Base-by-base conservation (phyloP, 177 flowering plant genomes). In the Vitis hybrid region DNA sequence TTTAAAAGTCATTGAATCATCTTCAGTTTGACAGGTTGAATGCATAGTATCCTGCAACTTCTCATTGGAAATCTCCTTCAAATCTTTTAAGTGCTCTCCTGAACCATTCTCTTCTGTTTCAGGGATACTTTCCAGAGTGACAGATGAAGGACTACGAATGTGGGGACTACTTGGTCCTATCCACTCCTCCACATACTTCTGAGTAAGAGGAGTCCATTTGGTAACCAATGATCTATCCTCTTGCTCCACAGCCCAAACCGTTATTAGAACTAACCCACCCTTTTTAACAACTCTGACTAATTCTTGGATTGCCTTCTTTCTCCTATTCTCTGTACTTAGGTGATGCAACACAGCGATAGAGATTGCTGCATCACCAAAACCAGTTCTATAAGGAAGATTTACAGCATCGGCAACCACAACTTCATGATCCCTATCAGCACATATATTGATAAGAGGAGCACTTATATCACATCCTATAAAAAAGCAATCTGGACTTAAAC, bases 231-330 rank as follows among this genome's bases (percentile, higher is more conserved):
- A 81, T 60, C 62, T 77, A 70, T 95, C 94, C 72, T 95, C 99
- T 72, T 95, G 99, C 66, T 95, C 99, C 45, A 82, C 90, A 64
- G 99, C 99, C 98, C 99, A 95, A 65, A 95, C 98, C 29, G 98
- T 93, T 16, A 95, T 90, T 39, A 95, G 82, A 70, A 91, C 92
- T 16, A 86, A 77, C 1, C 99, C 98, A 63, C 97, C 98, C 67
- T 81, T 88, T 73, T 80, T 88, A 22, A 93, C 97, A 70, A 81
- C 88, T 50, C 97, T 86, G 12, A 91, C 79, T 62, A 95, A 76
- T 76, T 95, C 99, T 60, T 86, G 86, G 63, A 95, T 80, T 18
- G 99, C 98, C 73, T 83, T 90, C 70, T 79, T 90, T 79, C 99
- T 89, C 77, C 99, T 82, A 66, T 53, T 75, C 78, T 91, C 96